Evolutionary conservation across 352 stramenopile genomes (phyloP).

Genomic region (Globisporangium solare): DNA sequence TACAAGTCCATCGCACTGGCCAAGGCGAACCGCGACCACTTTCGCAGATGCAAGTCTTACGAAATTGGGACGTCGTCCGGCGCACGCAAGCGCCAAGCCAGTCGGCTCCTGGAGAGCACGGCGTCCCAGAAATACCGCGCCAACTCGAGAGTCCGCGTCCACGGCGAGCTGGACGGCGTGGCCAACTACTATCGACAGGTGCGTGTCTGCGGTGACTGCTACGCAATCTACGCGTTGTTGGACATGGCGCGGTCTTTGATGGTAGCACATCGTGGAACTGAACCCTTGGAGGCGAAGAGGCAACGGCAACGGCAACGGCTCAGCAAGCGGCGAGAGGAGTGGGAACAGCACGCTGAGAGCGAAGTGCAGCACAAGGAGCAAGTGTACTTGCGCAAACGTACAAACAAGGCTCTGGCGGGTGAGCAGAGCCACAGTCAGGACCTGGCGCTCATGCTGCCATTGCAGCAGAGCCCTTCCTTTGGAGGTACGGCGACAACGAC

Average conservation of each 20-base stretch:
- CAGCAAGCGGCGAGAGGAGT: slow-evolving; percentile 32
- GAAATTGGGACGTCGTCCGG: too few species aligned
- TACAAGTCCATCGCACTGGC: slow-evolving; percentile 79
- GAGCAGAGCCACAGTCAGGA: slow-evolving; percentile 2
- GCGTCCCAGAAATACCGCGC: slow-evolving; percentile 48
- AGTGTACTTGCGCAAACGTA: slow-evolving; percentile 26
- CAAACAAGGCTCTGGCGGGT: not conserved
- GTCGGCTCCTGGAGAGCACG: slow-evolving; percentile 37
- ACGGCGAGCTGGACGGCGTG: slow-evolving; percentile 44
- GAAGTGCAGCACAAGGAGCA: slow-evolving; percentile 56
- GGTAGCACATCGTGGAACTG: too few species aligned
- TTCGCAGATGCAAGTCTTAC: slow-evolving; percentile 11
- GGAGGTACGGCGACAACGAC: not conserved
- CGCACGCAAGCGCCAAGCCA: not conserved
- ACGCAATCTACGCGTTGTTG: slow-evolving; percentile 82
- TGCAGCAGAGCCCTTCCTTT: not conserved
- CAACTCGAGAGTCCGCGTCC: slow-evolving; percentile 41
- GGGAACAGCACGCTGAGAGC: slow-evolving; percentile 32
- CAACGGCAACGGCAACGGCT: slow-evolving; percentile 14
- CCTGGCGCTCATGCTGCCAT: not conserved
- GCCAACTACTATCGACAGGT: slow-evolving; percentile 84
- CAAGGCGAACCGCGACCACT: slow-evolving; percentile 49
- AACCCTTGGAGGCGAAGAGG: too few species aligned
- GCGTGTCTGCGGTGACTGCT: slow-evolving; percentile 82
- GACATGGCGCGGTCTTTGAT: slow-evolving; percentile 36